These are phyloP conservation scores for Paraurostyla sp. DNA, from an alignment of 73 alveolate species.

Conservation along the genomic window DNA sequence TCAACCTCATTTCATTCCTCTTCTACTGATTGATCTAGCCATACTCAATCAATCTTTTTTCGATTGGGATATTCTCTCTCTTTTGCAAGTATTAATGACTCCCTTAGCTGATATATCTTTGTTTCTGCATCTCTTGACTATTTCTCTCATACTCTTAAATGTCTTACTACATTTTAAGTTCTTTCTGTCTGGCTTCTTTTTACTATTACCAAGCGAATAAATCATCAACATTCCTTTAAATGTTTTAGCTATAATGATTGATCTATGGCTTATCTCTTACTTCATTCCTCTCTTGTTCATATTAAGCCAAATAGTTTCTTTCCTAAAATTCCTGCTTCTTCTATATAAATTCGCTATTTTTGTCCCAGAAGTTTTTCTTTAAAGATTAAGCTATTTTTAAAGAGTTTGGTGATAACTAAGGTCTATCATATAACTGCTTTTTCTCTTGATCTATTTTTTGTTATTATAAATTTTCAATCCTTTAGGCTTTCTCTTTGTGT, in stretches of 20 bases:
- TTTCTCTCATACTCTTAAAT: not conserved
- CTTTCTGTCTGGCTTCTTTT: slow-evolving; percentile 18
- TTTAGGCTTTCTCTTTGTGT: not conserved
- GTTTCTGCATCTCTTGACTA: not conserved
- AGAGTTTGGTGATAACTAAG: not conserved
- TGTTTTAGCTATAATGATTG: not conserved
- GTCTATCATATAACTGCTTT: not conserved
- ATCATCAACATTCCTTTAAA: not conserved
- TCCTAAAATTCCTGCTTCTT: not conserved
- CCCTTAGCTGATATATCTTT: not conserved
- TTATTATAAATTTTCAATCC: not conserved
- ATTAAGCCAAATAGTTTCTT: not conserved
- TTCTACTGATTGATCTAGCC: not conserved
- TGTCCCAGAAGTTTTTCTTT: not conserved
- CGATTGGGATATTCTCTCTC: slow-evolving; percentile 16
- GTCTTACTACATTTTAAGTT: not conserved
- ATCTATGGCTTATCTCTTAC: slow-evolving; percentile 20
- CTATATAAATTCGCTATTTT: slow-evolving; percentile 3
- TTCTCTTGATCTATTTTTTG: not conserved
- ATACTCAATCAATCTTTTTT: slow-evolving; percentile 1
- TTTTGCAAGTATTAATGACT: not conserved
- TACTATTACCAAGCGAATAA: not conserved
- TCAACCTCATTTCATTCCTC: not conserved
- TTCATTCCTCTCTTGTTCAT: not conserved
- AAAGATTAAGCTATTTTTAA: not conserved